Evolutionary conservation across 192 early-diverging fungal genomes (phyloP).

Genomic region (Coemansia sp.): DNA sequence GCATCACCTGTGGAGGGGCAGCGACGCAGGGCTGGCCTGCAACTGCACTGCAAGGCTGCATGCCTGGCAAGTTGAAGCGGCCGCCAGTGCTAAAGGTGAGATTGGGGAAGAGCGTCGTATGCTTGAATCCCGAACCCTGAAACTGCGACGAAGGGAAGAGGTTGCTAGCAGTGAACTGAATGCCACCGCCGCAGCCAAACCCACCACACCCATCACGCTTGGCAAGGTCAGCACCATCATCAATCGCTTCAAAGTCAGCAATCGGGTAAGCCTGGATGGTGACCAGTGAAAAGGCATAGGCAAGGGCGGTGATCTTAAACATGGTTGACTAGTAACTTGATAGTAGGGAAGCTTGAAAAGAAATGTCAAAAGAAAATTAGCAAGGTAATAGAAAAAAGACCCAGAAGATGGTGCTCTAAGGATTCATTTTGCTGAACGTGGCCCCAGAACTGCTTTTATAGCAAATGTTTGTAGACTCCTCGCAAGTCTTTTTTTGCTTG

Average conservation of each 20-base stretch:
- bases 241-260: not conserved
- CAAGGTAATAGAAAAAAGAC: slow-evolving; percentile 30
- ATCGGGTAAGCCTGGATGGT: slow-evolving; percentile 13
- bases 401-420: slow-evolving; percentile 31
- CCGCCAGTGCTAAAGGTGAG: slow-evolving; percentile 21
- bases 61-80: slow-evolving; percentile 10
- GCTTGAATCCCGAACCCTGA: slow-evolving; percentile 18
- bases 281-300: slow-evolving; percentile 18
- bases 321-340: slow-evolving; percentile 11
- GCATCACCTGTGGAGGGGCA: not conserved
- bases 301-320: slow-evolving; percentile 25
- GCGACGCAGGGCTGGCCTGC: not conserved
- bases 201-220: slow-evolving; percentile 17
- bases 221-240: not conserved
- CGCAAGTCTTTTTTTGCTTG: not conserved
- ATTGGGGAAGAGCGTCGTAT: slow-evolving; percentile 20
- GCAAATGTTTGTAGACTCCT: not conserved
- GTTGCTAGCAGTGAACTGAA: slow-evolving; percentile 14
- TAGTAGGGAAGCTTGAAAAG: not conserved
- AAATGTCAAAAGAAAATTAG: not conserved
- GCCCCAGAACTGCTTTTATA: slow-evolving; percentile 21
- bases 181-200: slow-evolving; percentile 15
- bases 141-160: slow-evolving; percentile 28
- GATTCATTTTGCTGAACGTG: slow-evolving; percentile 11
- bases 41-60: not conserved